Conservation (phyloP, 352 stramenopile species). For the Globisporangium nodosum region DNA sequence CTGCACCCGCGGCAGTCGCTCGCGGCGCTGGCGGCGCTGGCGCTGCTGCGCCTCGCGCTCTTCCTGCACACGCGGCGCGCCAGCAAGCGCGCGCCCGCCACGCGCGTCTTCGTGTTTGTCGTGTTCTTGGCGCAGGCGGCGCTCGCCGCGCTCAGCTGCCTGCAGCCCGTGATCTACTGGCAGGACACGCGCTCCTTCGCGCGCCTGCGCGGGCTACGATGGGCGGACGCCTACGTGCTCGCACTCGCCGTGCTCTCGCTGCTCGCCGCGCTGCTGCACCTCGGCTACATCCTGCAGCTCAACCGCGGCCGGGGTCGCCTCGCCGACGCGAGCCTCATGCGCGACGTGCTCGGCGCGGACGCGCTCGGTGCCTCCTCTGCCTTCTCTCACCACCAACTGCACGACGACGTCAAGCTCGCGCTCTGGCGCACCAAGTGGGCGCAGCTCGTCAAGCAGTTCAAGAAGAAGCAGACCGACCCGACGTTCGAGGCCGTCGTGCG, state of each 20-base stretch:
- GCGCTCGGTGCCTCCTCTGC: conserved; percentile 5
- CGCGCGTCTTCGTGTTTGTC: conserved; percentile 74
- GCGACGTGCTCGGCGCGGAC: conserved; percentile 39
- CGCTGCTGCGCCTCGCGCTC: conserved; percentile 40
- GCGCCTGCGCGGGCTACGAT: conserved; percentile 34
- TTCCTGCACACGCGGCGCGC: conserved; percentile 65
- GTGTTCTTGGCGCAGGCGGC: conserved; percentile 56
- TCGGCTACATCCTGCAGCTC: conserved; percentile 73
- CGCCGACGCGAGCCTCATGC: conserved; percentile 56
- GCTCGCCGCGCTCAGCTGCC: conserved; percentile 34
- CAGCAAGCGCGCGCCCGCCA: conserved; percentile 69
- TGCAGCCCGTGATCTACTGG: conserved; percentile 65
- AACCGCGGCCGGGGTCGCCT: conserved; percentile 65
- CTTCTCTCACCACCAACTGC: conserved; percentile 12
- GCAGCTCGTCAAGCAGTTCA: conserved; percentile 64
- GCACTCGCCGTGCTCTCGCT: conserved; percentile 43
- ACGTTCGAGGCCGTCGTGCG: conserved; percentile 81
- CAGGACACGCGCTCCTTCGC: conserved; percentile 45
- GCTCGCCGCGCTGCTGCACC: conserved; percentile 47
- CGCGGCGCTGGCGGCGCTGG: conserved; percentile 42
- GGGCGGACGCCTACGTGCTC: conserved; percentile 50
- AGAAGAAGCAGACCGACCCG: conserved; percentile 51
- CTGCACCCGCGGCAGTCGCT: conserved; percentile 67
- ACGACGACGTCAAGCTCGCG: conserved; percentile 40
- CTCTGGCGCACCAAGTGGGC: conserved; percentile 73